Evolutionary conservation across 331 rosid species (phyloP).

Genomic region (Pyrus hybrid): DNA sequence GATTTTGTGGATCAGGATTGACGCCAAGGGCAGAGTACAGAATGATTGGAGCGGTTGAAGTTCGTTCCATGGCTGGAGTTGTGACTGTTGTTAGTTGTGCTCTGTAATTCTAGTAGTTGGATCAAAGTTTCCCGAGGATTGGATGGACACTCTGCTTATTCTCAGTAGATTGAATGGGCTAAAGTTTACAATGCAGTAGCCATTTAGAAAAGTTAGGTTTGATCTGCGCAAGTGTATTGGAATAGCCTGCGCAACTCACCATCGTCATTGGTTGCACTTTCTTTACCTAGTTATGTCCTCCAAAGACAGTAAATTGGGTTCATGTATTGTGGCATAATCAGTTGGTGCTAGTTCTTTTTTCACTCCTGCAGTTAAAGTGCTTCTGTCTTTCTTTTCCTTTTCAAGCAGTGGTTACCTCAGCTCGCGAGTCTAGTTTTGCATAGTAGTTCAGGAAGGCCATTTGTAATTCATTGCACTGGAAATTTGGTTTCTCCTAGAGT

Average conservation of each 20-base stretch:
- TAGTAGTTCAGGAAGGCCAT: conserved; percentile 3
- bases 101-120: conserved; percentile 1
- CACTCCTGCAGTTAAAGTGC: not conserved
- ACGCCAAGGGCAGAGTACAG: conserved; percentile 1
- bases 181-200: conserved; percentile 9
- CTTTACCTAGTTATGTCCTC: not conserved
- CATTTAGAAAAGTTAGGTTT: conserved; percentile 17
- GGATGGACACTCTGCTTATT: conserved; percentile 24
- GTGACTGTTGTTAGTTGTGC: not conserved
- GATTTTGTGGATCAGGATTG: conserved; percentile 31
- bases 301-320: conserved; percentile 3
- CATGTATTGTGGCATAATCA: conserved; percentile 4
- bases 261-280: conserved; percentile 4
- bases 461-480: conserved; percentile 4
- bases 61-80: not conserved
- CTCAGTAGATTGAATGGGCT: conserved; percentile 10
- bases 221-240: conserved; percentile 9
- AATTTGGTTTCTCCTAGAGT: conserved; percentile 15
- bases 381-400: too few relatives aligned
- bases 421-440: not conserved
- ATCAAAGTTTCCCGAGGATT: conserved; percentile 2
- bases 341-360: not conserved
- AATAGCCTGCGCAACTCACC: conserved; percentile 13
- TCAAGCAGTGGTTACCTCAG: not conserved
- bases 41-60: conserved; percentile 5